Evolutionary conservation across 495 filamentous ascomycete species (phyloP).

Genomic region (Annulohypoxylon stygium): DNA sequence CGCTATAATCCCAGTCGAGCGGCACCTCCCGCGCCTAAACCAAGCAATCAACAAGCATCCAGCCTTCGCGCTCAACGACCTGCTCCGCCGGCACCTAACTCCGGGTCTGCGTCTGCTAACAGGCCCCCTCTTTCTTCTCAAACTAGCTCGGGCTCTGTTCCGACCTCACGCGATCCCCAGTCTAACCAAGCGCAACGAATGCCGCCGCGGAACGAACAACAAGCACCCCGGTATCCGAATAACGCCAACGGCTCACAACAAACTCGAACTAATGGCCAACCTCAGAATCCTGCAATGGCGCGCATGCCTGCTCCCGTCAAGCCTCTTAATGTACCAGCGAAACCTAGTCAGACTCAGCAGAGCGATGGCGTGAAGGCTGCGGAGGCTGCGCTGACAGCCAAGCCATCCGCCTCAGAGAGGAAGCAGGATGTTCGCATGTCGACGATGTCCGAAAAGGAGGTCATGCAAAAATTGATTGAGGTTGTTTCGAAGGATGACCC

Average conservation of each 20-base stretch:
- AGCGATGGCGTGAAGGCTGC: constrained; percentile 80
- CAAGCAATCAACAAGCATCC: constrained; percentile 59
- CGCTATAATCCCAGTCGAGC: constrained; percentile 87
- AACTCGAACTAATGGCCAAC: constrained; percentile 53
- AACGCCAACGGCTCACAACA: constrained; percentile 50
- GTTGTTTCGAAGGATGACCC: constrained; percentile 95
- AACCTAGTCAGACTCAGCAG: constrained; percentile 70
- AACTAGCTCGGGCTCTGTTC: constrained; percentile 52
- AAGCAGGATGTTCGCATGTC: constrained; percentile 96
- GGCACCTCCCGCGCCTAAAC: constrained; percentile 71
- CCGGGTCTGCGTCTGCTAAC: constrained; percentile 38
- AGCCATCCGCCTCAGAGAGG: constrained; percentile 72
- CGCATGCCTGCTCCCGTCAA: constrained; percentile 82
- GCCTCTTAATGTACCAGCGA: constrained; percentile 89
- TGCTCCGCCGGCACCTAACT: constrained; percentile 62
- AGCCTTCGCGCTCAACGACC: constrained; percentile 66
- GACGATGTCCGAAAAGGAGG: constrained; percentile 94
- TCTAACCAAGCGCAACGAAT: constrained; percentile 45
- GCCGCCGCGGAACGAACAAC: constrained; percentile 45
- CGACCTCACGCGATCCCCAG: constrained; percentile 42
- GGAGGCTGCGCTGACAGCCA: constrained; percentile 82
- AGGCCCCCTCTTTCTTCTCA: constrained; percentile 60
- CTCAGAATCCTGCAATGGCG: constrained; percentile 61
- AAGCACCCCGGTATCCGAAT: constrained; percentile 57
- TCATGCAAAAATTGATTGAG: constrained; percentile 93